These are phyloP conservation scores for Penicillium corylophilum DNA, from an alignment of 2,329 filamentous ascomycete species.

Conservation along the genomic window DNA sequence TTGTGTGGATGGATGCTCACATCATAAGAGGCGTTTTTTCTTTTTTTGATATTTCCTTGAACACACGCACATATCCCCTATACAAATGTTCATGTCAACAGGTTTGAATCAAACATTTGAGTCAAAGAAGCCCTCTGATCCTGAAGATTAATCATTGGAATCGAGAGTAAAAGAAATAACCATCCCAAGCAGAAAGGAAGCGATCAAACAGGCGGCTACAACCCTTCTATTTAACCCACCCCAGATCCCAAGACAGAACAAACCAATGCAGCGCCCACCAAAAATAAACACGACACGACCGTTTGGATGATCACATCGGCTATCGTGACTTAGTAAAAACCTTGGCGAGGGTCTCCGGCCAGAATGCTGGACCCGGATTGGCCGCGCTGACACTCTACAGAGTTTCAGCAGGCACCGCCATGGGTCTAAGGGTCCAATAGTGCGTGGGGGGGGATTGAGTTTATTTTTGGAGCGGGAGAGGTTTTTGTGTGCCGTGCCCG, in stretches of 20 bases:
- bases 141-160: not conserved
- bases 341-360: not conserved
- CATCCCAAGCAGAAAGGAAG: not conserved
- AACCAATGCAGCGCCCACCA: not conserved
- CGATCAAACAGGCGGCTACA: not conserved
- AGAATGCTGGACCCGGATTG: constrained; percentile 8
- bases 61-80: not conserved
- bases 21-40: not conserved
- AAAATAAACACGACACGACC: not conserved
- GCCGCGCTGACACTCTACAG: not conserved
- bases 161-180: not conserved
- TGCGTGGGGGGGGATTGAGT: not conserved
- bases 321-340: not conserved
- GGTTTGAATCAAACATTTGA: not conserved
- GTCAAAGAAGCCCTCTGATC: not conserved
- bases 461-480: constrained; percentile 19
- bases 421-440: constrained; percentile 9
- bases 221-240: constrained; percentile 2
- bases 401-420: constrained; percentile 24
- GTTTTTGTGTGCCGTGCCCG: not conserved
- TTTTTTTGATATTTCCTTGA: not conserved
- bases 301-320: not conserved
- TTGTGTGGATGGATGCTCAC: not conserved
- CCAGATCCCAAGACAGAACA: not conserved
- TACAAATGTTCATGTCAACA: not conserved